Evolutionary conservation across 2,329 filamentous ascomycete species (phyloP).

Genomic region (Seiridium unicorne): DNA sequence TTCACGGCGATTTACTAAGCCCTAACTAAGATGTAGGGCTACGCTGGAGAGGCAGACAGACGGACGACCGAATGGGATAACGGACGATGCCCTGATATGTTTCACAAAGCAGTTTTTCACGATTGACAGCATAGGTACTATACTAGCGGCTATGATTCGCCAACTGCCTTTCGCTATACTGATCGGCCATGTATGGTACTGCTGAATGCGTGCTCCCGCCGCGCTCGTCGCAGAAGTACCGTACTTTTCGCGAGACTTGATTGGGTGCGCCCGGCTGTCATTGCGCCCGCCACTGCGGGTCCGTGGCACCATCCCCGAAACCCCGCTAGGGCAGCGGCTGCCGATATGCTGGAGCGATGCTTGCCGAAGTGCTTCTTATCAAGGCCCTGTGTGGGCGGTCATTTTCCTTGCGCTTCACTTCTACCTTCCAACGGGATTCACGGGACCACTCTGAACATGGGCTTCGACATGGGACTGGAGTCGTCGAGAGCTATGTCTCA

Average conservation of each 20-base stretch:
- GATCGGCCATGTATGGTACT: background rate
- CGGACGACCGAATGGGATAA: background rate
- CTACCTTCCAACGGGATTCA: background rate
- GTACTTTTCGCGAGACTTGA: background rate
- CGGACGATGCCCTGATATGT: background rate
- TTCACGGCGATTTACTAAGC: too few relatives aligned
- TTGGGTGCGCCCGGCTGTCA: background rate
- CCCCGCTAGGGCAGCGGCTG: background rate
- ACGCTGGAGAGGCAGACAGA: background rate
- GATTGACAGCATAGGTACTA: background rate
- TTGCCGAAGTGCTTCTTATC: background rate
- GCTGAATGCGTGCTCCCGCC: background rate
- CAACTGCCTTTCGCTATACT: background rate
- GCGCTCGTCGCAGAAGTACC: background rate
- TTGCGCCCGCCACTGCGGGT: background rate
- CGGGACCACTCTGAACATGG: background rate
- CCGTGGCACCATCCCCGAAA: background rate
- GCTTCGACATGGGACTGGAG: background rate
- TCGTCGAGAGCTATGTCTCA: background rate
- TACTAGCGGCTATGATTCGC: background rate
- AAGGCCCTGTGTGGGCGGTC: too few relatives aligned
- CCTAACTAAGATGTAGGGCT: too few relatives aligned
- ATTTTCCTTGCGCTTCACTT: too few relatives aligned
- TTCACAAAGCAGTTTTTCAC: background rate
- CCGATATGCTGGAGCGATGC: background rate